Evolutionary conservation across 768 basidiomycete genomes (phyloP), one percentile per base, ranked within the genome.

Genomic region (Pleurotus djamor): DNA sequence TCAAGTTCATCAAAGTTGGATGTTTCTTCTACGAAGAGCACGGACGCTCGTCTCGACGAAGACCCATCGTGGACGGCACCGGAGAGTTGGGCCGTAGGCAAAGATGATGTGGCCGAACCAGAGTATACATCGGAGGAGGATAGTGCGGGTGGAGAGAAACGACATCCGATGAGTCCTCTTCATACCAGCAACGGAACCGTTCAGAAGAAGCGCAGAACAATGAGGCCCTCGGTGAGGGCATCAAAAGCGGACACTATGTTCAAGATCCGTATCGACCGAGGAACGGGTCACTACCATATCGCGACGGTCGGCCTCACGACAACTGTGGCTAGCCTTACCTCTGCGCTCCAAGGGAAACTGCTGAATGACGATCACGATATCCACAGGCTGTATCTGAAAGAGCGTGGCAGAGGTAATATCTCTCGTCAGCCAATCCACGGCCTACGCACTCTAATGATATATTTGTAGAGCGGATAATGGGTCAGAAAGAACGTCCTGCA

Each of bases 401-500:
- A 92, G 69, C 80, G 88, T 8, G 90, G 90, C 52, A 71, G 90
- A 73, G 91, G 91, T 91, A 56, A 38, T 28, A 1, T 28, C 21
- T 28, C 21, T 28, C 21, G 21, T 28, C 21, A 28, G 83, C 73
- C 14, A 7, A 12, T 9, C 54, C 21, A 3, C 21, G 21, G 21
- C 21, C 21, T 28, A 28, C 21, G 21, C 21, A 28, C 21, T 28
- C 21, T 28, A 28, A 28, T 28, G 21, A 28, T 28, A 28, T 28
- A 28, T 28, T 16, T 41, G 10, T 67, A 96, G 96, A 98, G 67
- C 89, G 96, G 10, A 79, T 94, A 41, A 76, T 99, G 58, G 86
- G 85, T 6, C 83, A 84, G 16, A 86, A 86, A 1, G 97, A 99
- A 72, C 78, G 83, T 48, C 96, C 96, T 0, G 88, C 94, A 1